phyloP scores from a whole-genome alignment of 2,329 filamentous ascomycete genomes.

The Paradendryphiella salina region DNA sequence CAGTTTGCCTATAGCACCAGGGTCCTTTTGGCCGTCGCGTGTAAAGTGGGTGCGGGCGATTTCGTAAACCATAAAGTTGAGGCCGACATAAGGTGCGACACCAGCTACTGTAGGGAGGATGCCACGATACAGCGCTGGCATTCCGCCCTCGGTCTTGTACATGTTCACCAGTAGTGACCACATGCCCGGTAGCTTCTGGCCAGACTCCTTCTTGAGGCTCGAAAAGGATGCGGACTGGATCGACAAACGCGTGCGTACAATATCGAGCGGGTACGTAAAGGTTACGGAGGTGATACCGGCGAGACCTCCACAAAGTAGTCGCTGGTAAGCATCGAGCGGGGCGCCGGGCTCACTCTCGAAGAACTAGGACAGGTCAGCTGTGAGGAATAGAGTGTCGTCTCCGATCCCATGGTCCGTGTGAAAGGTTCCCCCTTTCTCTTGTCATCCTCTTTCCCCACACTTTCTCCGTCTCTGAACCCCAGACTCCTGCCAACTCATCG shows the following conservation, averaged over 20 bases:
- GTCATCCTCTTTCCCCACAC: not conserved
- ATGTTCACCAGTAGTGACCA: conserved; percentile 79
- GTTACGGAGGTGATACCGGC: conserved; percentile 96
- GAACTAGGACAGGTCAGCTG: conserved; percentile 55
- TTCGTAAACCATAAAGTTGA: conserved; percentile 99
- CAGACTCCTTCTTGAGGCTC: conserved; percentile 59
- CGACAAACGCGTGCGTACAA: conserved; percentile 90
- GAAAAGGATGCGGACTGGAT: conserved; percentile 97
- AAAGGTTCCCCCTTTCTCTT: not conserved
- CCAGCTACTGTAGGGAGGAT: conserved; percentile 93
- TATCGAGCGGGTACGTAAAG: conserved; percentile 94
- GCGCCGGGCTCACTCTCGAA: conserved; percentile 76
- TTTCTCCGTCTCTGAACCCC: not conserved
- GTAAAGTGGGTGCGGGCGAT: conserved; percentile 82
- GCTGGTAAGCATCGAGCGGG: conserved; percentile 71
- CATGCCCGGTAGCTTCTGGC: conserved; percentile 80
- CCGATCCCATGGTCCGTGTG: not conserved
- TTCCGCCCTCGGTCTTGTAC: conserved; percentile 88
- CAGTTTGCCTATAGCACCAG: conserved; percentile 77
- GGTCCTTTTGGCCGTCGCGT: conserved; percentile 83
- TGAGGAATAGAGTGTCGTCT: not conserved
- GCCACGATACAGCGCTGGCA: conserved; percentile 85
- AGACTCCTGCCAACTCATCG: not conserved
- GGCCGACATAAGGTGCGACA: conserved; percentile 92
- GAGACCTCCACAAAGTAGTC: conserved; percentile 85